A percentile compares a stretch with the other conserved stretches of the same genome.
phyloP scores from a whole-genome alignment of 352 stramenopile species.

The Peronospora farinosa region DNA sequence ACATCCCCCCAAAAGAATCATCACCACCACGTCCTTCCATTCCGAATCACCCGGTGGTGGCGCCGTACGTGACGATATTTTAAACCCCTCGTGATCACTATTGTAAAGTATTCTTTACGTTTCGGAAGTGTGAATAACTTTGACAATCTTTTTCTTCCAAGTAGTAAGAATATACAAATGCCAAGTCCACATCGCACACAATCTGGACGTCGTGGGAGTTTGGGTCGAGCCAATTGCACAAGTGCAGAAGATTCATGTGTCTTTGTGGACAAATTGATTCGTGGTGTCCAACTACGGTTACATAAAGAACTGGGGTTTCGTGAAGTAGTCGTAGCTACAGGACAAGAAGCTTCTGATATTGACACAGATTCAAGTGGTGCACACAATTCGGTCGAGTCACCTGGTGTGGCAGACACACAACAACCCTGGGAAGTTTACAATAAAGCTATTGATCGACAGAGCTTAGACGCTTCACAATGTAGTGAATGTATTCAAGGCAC shows the following conservation, averaged over 20 bases:
- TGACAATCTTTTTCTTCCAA: neutral
- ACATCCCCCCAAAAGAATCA: no score
- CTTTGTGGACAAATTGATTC: conserved; percentile 64
- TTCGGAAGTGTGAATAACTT: neutral
- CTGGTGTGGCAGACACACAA: neutral
- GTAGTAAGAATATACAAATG: conserved; percentile 4
- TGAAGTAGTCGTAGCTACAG: conserved; percentile 58
- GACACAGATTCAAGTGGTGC: conserved; percentile 17
- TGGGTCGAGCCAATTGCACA: conserved; percentile 15
- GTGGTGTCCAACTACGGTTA: conserved; percentile 51
- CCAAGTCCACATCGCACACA: conserved; percentile 16
- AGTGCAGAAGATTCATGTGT: conserved; percentile 53
- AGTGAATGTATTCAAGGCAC: conserved; percentile 59
- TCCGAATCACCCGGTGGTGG: neutral
- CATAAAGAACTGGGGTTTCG: conserved; percentile 57
- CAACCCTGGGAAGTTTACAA: conserved; percentile 29
- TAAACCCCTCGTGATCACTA: neutral
- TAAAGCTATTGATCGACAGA: conserved; percentile 24
- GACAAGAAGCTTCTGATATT: conserved; percentile 8
- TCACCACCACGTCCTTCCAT: neutral
- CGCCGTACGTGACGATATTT: neutral
- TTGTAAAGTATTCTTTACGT: neutral
- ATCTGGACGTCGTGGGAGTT: conserved; percentile 12
- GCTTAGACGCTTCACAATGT: conserved; percentile 32
- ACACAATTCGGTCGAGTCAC: no score